Percentiles rank a stretch among this genome's conserved stretches.
These are phyloP conservation scores for Drechmeria coniospora DNA, from an alignment of 2,329 filamentous ascomycete genomes.

Conservation along the genomic window DNA sequence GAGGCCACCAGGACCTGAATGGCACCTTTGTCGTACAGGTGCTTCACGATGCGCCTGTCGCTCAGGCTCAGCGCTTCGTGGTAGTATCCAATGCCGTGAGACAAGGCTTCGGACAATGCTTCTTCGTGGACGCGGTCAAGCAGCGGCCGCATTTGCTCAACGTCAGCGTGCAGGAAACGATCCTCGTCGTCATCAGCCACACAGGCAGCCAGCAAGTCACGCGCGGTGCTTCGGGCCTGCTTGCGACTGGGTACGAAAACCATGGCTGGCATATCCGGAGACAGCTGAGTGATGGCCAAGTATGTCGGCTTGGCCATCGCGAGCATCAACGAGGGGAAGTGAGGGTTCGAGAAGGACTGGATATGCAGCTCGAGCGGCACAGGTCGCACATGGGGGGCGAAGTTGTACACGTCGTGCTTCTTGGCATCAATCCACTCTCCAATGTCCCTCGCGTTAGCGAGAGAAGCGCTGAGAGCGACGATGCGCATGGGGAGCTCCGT, in stretches of 20 bases:
- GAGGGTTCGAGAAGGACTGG: slow-evolving; percentile 87
- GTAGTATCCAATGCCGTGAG: slow-evolving; percentile 92
- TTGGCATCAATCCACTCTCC: slow-evolving; percentile 96
- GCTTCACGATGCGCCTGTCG: slow-evolving; percentile 86
- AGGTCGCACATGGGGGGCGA: slow-evolving; percentile 80
- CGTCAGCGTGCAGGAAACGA: slow-evolving; percentile 74
- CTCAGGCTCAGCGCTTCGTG: slow-evolving; percentile 81
- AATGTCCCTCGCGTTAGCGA: slow-evolving; percentile 84
- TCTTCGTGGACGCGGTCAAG: slow-evolving; percentile 74
- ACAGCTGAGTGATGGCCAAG: slow-evolving; percentile 73
- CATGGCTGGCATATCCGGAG: slow-evolving; percentile 75
- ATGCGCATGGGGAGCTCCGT: slow-evolving; percentile 75
- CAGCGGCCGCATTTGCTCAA: slow-evolving; percentile 67
- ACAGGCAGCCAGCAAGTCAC: slow-evolving; percentile 78
- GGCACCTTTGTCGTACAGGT: slow-evolving; percentile 77
- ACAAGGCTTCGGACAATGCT: slow-evolving; percentile 73
- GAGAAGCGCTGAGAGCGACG: slow-evolving; percentile 75
- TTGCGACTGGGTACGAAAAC: slow-evolving; percentile 89
- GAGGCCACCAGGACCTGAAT: slow-evolving; percentile 67
- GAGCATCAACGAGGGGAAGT: slow-evolving; percentile 96
- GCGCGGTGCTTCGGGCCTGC: slow-evolving; percentile 74
- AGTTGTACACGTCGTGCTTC: slow-evolving; percentile 98
- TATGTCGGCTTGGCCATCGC: slow-evolving; percentile 96
- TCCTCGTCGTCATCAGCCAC: slow-evolving; percentile 84
- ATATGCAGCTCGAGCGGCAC: slow-evolving; percentile 87